These are phyloP conservation scores for Epichloe gansuensis DNA, from an alignment of 2,329 filamentous ascomycete genomes.

Conservation along the genomic window DNA sequence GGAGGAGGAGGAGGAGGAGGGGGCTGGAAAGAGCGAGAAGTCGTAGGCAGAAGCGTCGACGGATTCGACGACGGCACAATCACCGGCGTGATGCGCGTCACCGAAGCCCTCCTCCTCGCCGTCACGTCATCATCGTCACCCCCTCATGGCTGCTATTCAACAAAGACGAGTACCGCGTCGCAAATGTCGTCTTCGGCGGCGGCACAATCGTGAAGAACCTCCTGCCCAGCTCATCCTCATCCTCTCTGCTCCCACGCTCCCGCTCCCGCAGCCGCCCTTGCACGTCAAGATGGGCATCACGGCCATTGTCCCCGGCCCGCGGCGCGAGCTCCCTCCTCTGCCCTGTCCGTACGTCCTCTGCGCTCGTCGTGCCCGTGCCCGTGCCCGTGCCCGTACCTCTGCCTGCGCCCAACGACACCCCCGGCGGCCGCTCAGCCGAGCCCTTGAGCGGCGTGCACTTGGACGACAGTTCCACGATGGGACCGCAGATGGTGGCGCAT, in stretches of 20 bases:
- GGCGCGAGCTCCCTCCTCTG: too few relatives aligned
- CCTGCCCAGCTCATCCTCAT: slow-evolving; percentile 8
- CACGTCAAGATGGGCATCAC: too few relatives aligned
- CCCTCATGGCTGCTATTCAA: not conserved
- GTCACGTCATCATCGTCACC: not conserved
- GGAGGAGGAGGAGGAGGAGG: not conserved
- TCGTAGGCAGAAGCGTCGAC: not conserved
- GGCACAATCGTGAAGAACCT: slow-evolving; percentile 19
- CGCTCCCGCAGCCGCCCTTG: too few relatives aligned
- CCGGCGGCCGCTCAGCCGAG: too few relatives aligned
- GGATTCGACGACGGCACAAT: not conserved
- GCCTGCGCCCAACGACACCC: too few relatives aligned
- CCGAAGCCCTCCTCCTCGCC: too few relatives aligned
- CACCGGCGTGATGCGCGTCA: slow-evolving; percentile 7
- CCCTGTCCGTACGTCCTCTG: too few relatives aligned
- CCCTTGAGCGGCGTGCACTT: slow-evolving; percentile 17
- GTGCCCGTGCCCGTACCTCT: too few relatives aligned
- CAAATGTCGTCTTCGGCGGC: slow-evolving; percentile 19
- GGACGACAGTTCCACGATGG: slow-evolving; percentile 29
- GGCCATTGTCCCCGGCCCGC: too few relatives aligned
- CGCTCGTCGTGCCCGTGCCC: too few relatives aligned
- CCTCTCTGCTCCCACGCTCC: too few relatives aligned
- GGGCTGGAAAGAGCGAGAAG: too few relatives aligned
- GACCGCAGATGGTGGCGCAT: slow-evolving; percentile 30
- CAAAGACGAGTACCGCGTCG: slow-evolving; percentile 4